Evolutionary conservation across 208 protist genomes (phyloP), one percentile per base, ranked within the genome.

Genomic region (Leishmania tarentolae): DNA sequence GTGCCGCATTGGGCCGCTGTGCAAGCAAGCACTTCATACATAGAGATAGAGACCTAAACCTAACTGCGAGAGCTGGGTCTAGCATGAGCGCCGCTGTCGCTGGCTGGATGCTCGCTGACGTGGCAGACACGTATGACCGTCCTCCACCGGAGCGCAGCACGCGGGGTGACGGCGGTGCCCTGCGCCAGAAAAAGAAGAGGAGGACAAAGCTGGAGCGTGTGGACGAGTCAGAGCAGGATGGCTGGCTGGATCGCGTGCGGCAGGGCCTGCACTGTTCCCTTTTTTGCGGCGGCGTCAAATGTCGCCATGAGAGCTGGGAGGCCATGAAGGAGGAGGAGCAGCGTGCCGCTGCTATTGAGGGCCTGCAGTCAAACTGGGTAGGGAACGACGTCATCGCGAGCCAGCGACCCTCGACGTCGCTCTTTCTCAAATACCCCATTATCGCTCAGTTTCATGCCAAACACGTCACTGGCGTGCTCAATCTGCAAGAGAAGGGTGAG

Each of bases 401-500:
- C 78, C 96, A 98, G 81, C 86, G 96, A 24, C 92, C 89, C 2
- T 97, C 94, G 2, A 96, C 93, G 13, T 94, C 93, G 24, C 85
- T 98, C 2, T 96, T 98, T 83, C 69, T 93, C 37, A 95, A 98
- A 84, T 97, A 94, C 83, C 86, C 87, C 11, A 85, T 98, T 56
- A 95, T 97, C 35, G 72, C 89, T 21, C 91, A 98, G 83, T 98
- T 98, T 81, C 90, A 91, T 50, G 63, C 83, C 31, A 85, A 95
- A 65, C 72, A 93, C 17, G 90, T 98, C 37, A 96, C 88, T 19
- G 92, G 94, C 6, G 91, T 98, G 52, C 89, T 98, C 42, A 98
- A 98, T 77, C 76, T 98, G 21, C 94, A 97, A 76, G 95, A 97
- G 79, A 96, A 96, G 76, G 95, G 95, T 35, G 95, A 98, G 88